Percentiles rank a stretch among this genome's conserved stretches.
Conservation (phyloP, 305 asterid genomes). For the Ajuga reptans region DNA sequence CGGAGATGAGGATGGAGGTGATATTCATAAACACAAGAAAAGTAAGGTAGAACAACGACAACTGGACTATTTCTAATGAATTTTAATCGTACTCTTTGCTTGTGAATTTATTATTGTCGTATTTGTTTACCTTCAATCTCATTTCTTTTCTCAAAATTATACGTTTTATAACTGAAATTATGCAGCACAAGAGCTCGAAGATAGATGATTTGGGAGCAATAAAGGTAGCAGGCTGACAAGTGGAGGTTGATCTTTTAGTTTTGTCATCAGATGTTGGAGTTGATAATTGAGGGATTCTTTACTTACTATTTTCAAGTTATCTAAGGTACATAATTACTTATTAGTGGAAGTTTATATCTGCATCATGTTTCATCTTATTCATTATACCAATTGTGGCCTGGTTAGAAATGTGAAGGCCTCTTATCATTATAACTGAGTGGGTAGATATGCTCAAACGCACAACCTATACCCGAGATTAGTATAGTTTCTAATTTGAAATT, state of each 20-base stretch:
- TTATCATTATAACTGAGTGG: slow-evolving; percentile 9
- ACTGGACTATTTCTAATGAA: slow-evolving; percentile 7
- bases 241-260: slow-evolving; percentile 40
- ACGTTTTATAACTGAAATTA: slow-evolving; percentile 32
- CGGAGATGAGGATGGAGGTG: slow-evolving; percentile 70
- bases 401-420: slow-evolving; percentile 18
- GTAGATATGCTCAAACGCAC: slow-evolving; percentile 11
- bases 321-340: slow-evolving; percentile 51
- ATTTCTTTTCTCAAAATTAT: slow-evolving; percentile 11
- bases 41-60: slow-evolving; percentile 59
- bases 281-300: slow-evolving; percentile 51
- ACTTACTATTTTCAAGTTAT: slow-evolving; percentile 42
- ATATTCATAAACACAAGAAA: slow-evolving; percentile 79
- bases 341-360: slow-evolving; percentile 23
- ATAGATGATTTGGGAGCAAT: slow-evolving; percentile 81
- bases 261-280: slow-evolving; percentile 53
- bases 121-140: slow-evolving; percentile 6
- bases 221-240: slow-evolving; percentile 70
- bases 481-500: not conserved
- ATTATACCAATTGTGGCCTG: not conserved
- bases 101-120: not conserved
- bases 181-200: slow-evolving; percentile 93
- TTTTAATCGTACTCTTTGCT: slow-evolving; percentile 14
- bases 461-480: not conserved
- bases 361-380: slow-evolving; percentile 20